Evolutionary conservation across 257 asterid genomes (phyloP), one percentile per base, ranked within the genome.

Genomic region (Solanum habrochaites): DNA sequence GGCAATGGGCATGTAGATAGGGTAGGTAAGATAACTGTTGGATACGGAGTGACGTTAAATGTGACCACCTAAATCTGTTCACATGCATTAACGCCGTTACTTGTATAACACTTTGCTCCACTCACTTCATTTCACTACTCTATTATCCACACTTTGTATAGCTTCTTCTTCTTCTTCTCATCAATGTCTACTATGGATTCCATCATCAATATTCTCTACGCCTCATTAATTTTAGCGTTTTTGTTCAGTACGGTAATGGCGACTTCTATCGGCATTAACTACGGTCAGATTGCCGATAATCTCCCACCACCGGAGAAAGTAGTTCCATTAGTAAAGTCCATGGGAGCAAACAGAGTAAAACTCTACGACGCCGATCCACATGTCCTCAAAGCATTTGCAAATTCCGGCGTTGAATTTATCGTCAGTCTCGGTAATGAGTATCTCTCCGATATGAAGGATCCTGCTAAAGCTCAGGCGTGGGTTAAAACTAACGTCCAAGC

Each of bases 211-310:
- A n/a, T 74, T 3, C 32, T 40, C 23, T 39, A 14, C 12, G 45
- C n/a, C 2, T 39, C 29, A 71, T 16, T 85, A 85, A 42, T 85
- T 32, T 49, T 71, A 85, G 23, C 21, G 87, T 45, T 85, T 31
- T 32, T 8, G 82, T 16, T 52, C 10, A 88, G 72, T 88, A 90
- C 58, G 25, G 75, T 85, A 74, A 91, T 88, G 62, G 73, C 85
- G 16, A 27, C 27, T 20, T 83, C 95, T 8, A 87, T 96, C 3
- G 98, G 98, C 83, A 90, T 96, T 85, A 96, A 96, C 97, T 96
- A 96, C 89, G 98, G 99, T 69, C 98, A 91, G 88, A 85, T 96
- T n/a, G 99, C 98, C 6, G 86, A 94, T 94, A 95, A 96, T 86
- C 96, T 96, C 47, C 99, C 98, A 5, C 86, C 94, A 21, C 98